Percentiles rank a stretch among this genome's conserved stretches.
phyloP scores from a whole-genome alignment of 345 rosid genomes.

The Rhizophora mangle region DNA sequence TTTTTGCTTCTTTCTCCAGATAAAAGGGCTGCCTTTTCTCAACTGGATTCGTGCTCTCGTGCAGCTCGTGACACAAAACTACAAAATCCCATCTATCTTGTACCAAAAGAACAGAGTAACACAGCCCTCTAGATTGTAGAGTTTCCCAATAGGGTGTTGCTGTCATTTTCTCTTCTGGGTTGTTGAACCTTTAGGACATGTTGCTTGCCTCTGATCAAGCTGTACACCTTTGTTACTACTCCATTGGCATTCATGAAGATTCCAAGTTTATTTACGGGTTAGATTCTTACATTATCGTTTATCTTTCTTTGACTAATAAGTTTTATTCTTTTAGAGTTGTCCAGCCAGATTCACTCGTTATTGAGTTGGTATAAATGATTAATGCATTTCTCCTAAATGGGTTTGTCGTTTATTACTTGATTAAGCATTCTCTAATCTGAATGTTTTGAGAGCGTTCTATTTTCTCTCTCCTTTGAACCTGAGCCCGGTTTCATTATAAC shows the following conservation, averaged over 20 bases:
- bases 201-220: slow-evolving; percentile 21
- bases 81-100: slow-evolving; percentile 9
- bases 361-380: not conserved
- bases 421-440: slow-evolving; percentile 15
- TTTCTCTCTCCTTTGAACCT: not conserved
- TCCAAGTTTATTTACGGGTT: slow-evolving; percentile 1
- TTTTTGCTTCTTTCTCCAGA: slow-evolving; percentile 5
- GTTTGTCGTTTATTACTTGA: slow-evolving; percentile 19
- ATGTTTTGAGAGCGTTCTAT: slow-evolving; percentile 7
- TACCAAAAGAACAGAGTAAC: not conserved
- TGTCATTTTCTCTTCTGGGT: slow-evolving; percentile 25
- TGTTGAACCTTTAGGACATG: slow-evolving; percentile 19
- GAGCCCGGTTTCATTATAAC: not conserved
- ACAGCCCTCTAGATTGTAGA: not conserved
- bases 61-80: slow-evolving; percentile 1
- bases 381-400: slow-evolving; percentile 13
- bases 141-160: slow-evolving; percentile 14
- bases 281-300: not conserved
- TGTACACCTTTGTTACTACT: slow-evolving; percentile 32
- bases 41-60: slow-evolving; percentile 10
- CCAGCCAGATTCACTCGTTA: not conserved
- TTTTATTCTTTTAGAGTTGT: not conserved
- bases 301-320: slow-evolving; percentile 6
- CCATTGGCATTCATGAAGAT: slow-evolving; percentile 5
- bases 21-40: slow-evolving; percentile 21